Evolutionary conservation across 1,139 yeast genomes (phyloP).

Genomic region (Spathaspora sp.): DNA sequence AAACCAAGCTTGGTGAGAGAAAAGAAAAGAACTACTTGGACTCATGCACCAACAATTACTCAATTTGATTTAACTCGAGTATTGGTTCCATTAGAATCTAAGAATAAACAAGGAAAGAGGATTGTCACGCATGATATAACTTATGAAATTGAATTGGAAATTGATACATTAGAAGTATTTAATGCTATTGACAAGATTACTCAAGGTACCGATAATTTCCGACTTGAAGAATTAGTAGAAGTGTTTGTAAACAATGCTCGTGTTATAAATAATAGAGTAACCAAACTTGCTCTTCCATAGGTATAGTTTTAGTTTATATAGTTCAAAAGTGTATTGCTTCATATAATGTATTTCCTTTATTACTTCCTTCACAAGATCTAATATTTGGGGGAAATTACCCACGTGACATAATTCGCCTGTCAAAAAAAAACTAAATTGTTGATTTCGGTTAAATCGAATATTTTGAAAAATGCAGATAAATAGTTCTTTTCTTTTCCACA

Average conservation of each 20-base stretch:
- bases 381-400: background rate
- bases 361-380: background rate
- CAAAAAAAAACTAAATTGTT: background rate
- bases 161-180: conserved; percentile 63
- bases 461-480: background rate
- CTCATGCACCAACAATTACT: conserved; percentile 68
- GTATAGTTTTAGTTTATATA: background rate
- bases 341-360: too few species aligned
- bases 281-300: conserved; percentile 32
- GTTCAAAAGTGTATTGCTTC: too few species aligned
- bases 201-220: conserved; percentile 52
- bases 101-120: conserved; percentile 40
- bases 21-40: conserved; percentile 63
- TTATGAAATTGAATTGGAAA: conserved; percentile 70
- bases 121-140: conserved; percentile 41
- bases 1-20: conserved; percentile 55
- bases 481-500: background rate
- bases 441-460: background rate
- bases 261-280: conserved; percentile 44
- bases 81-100: conserved; percentile 44
- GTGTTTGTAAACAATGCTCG: conserved; percentile 73
- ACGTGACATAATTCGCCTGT: background rate
- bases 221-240: conserved; percentile 71
- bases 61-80: conserved; percentile 71
- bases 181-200: conserved; percentile 56